phyloP scores from a whole-genome alignment of 1,284 basidiomycete species.

The Ustilago bromivora region DNA sequence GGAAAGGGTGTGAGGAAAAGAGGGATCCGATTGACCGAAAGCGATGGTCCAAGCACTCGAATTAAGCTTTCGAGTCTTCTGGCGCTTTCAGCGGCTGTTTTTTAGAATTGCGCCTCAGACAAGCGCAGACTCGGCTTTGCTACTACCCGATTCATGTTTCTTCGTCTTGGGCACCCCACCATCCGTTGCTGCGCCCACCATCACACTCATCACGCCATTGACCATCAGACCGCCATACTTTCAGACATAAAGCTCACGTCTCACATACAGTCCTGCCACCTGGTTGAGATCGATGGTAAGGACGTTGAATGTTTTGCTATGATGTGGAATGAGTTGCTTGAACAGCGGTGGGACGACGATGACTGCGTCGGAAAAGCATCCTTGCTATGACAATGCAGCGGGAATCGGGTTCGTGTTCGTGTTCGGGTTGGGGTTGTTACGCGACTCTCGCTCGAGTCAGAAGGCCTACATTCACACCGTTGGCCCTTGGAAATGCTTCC shows the following conservation, averaged over 20 bases:
- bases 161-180: not conserved
- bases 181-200: not conserved
- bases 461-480: constrained; percentile 12
- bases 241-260: not conserved
- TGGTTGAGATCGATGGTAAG: not conserved
- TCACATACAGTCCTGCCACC: not conserved
- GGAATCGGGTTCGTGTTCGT: too few relatives aligned
- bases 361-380: not conserved
- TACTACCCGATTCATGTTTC: not conserved
- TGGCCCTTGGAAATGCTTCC: constrained; percentile 51
- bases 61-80: constrained; percentile 4
- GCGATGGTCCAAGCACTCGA: constrained; percentile 8
- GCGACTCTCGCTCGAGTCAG: not conserved
- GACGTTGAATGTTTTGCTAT: not conserved
- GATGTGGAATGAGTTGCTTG: not conserved
- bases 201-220: not conserved
- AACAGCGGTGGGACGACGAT: not conserved
- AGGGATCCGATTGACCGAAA: constrained; percentile 5
- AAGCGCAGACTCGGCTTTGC: not conserved
- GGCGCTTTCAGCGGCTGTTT: not conserved
- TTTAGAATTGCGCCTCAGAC: not conserved
- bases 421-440: not conserved
- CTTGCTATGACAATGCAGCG: not conserved
- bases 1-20: not conserved
- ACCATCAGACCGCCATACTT: not conserved